Evolutionary conservation across 352 stramenopile species (phyloP), one percentile per base, ranked within the genome.

Genomic region (Pythium monospermum): DNA sequence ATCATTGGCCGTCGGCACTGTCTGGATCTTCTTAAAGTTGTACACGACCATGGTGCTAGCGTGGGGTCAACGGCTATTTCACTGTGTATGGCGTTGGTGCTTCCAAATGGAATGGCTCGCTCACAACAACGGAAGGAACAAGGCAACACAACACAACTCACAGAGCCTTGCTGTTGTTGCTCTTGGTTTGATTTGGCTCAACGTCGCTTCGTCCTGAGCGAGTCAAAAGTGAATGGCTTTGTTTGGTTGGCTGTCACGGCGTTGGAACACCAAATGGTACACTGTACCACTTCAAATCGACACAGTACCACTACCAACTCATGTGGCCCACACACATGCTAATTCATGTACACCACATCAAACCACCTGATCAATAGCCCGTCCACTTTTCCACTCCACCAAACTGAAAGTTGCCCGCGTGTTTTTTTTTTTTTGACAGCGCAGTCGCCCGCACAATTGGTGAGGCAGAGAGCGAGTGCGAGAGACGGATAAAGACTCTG

Each of bases 1-100:
- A 64, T 99, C 96, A 60, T 79, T 86, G 45, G 97, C 96, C 60
- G 85, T 84, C 35, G 97, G 96, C 70, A 99, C 96, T 11, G 96
- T 94, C 62, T 93, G 83, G 68, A 99, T 99, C 80, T 98, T 98
- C 77, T 99, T 99, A 69, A 99, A 99, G 85, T 99, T 99, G 83
- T 99, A 99, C 51, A 99, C 93, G 44, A 98, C 93, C 95, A 98
- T 98, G 59, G 32, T 77, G 40, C 25, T 38, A 46, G 32, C 52
- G 35, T 35, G 18, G 32, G 33, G 32, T n/a, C 25, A 47, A 27
- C 16, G 37, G 3, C 33, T 21, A 23, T 23, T 8, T 7, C 22
- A 11, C 23, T 13, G 7, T 38, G 15, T 22, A 11, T 40, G 31
- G 33, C 31, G 33, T 42, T n/a, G 31, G 40, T n/a, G 51, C 51